These are phyloP conservation scores for Pseudohalonectria lignicola DNA, from an alignment of 2,329 filamentous ascomycete genomes.

Conservation along the genomic window DNA sequence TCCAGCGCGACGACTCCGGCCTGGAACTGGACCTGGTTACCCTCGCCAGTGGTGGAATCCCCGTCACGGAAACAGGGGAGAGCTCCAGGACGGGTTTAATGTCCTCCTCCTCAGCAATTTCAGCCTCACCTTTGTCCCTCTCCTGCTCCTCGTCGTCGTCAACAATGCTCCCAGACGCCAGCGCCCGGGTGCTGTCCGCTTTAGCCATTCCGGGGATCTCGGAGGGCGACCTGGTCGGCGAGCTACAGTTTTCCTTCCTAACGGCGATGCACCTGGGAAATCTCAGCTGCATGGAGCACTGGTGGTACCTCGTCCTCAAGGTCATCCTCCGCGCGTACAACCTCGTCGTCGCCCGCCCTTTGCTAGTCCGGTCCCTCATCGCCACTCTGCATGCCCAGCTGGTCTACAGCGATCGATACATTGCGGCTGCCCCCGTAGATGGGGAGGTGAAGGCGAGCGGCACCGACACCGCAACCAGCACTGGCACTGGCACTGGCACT, in stretches of 20 bases:
- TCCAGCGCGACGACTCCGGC: constrained; percentile 31
- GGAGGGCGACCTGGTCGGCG: constrained; percentile 39
- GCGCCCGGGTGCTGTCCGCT: constrained; percentile 12
- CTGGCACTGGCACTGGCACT: no score
- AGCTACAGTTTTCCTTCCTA: constrained; percentile 50
- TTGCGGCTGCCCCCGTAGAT: constrained; percentile 15
- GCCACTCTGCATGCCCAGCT: constrained; percentile 43
- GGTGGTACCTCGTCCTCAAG: constrained; percentile 43
- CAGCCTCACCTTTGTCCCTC: no score
- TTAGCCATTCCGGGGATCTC: constrained; percentile 8
- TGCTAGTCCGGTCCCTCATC: constrained; percentile 34
- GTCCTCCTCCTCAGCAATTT: no score
- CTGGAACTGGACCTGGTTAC: no score
- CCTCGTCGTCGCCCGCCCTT: constrained; percentile 30
- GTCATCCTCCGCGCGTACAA: constrained; percentile 38
- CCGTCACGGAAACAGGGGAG: constrained; percentile 6
- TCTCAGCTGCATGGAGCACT: constrained; percentile 48
- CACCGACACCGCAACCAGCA: neutral
- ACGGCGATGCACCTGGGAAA: constrained; percentile 48
- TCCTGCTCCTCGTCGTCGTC: no score
- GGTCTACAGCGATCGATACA: constrained; percentile 35
- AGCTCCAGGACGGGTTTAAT: neutral
- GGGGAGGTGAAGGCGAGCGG: neutral
- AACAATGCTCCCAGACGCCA: constrained; percentile 12
- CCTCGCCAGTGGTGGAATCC: no score